Evolutionary conservation across 768 basidiomycete species (phyloP).

Genomic region (Lentinula detonsa): DNA sequence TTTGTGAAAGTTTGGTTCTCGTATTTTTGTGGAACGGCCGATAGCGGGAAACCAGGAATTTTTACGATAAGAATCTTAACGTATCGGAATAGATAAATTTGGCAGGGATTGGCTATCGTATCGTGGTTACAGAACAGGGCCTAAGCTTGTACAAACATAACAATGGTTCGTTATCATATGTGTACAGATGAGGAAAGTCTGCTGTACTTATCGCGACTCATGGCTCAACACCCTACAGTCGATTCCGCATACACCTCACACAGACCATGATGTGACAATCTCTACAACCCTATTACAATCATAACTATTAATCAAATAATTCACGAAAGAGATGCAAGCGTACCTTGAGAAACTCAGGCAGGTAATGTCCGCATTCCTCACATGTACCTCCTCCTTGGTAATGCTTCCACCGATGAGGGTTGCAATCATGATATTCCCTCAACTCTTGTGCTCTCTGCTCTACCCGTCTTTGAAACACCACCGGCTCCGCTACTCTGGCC

Average conservation of each 20-base stretch:
- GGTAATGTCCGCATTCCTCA: slow-evolving; percentile 33
- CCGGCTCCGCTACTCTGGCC: slow-evolving; percentile 20
- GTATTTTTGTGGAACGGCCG: no score
- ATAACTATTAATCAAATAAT: background rate
- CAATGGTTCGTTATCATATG: no score
- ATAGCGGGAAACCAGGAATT: no score
- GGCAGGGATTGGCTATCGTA: no score
- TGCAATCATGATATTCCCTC: slow-evolving; percentile 50
- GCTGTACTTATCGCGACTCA: no score
- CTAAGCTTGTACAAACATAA: no score
- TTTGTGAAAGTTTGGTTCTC: no score
- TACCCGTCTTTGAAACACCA: slow-evolving; percentile 23
- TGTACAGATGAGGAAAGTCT: no score
- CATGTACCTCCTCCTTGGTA: slow-evolving; percentile 38
- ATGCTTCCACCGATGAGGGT: slow-evolving; percentile 36
- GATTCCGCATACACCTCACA: slow-evolving; percentile 31
- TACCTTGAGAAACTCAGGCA: slow-evolving; percentile 46
- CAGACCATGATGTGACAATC: slow-evolving; percentile 30
- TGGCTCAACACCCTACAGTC: background rate
- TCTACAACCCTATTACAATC: slow-evolving; percentile 23
- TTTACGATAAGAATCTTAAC: no score
- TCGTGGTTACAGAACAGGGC: no score
- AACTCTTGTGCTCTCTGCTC: slow-evolving; percentile 28
- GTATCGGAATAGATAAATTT: no score
- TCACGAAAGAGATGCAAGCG: slow-evolving; percentile 15